These are phyloP conservation scores for Saraca asoca DNA, from an alignment of 331 rosid species.

Conservation along the genomic window DNA sequence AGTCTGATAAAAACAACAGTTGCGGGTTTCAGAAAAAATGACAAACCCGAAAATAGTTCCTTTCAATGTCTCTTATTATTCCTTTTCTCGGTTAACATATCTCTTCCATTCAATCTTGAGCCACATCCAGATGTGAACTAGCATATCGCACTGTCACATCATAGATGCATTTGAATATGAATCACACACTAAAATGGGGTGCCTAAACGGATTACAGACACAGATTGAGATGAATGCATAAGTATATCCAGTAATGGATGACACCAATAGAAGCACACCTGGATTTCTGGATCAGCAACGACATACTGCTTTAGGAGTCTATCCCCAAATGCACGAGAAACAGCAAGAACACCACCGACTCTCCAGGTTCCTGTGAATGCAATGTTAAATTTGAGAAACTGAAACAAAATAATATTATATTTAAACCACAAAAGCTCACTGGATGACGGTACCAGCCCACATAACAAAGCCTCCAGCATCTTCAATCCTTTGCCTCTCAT, in stretches of 20 bases:
- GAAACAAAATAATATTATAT: slow-evolving; percentile 11
- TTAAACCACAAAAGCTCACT: slow-evolving; percentile 7
- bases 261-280: slow-evolving; percentile 48
- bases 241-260: too few relatives aligned
- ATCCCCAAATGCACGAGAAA: slow-evolving; percentile 98
- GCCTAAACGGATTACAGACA: slow-evolving; percentile 17
- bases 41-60: slow-evolving; percentile 4
- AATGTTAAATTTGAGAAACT: slow-evolving; percentile 17
- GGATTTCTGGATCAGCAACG: slow-evolving; percentile 97
- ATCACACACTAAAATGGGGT: not conserved
- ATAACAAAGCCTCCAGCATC: slow-evolving; percentile 95
- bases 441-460: slow-evolving; percentile 78
- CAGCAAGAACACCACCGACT: slow-evolving; percentile 99
- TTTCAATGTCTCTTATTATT: not conserved
- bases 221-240: slow-evolving; percentile 21
- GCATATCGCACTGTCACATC: not conserved
- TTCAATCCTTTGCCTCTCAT: slow-evolving; percentile 94
- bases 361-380: slow-evolving; percentile 87
- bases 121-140: not conserved
- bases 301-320: slow-evolving; percentile 93
- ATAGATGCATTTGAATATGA: slow-evolving; percentile 7
- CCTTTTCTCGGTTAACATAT: not conserved
- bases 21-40: not conserved
- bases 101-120: not conserved
- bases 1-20: not conserved